These are phyloP conservation scores for Anaeramoeba flamelloides DNA, from an alignment of 78 protist species.

Conservation along the genomic window DNA sequence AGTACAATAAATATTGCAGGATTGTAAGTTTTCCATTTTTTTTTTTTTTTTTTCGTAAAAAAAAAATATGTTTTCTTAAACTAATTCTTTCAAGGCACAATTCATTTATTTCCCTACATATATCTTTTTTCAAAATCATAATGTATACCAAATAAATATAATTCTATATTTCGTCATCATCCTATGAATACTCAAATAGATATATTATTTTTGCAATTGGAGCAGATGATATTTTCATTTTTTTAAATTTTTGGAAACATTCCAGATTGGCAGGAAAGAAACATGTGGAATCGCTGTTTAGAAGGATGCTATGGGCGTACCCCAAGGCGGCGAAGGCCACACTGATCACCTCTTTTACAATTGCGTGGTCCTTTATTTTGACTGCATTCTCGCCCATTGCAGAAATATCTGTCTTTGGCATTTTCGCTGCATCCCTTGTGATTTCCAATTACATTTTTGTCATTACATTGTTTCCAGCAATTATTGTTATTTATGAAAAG, in stretches of 20 bases:
- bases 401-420: not conserved
- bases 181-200: too few relatives aligned
- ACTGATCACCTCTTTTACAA: not conserved
- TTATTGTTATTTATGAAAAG: not conserved
- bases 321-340: not conserved
- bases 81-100: too few relatives aligned
- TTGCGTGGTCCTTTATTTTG: not conserved
- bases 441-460: not conserved
- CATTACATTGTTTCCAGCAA: not conserved
- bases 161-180: too few relatives aligned
- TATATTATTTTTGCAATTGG: not conserved
- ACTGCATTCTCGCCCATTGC: not conserved
- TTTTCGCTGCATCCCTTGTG: not conserved
- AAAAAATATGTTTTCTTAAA: too few relatives aligned
- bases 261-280: not conserved
- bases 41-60: too few relatives aligned
- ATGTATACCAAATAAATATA: too few relatives aligned
- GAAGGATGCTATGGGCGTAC: not conserved
- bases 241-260: too few relatives aligned
- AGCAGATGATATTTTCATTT: constrained; percentile 3
- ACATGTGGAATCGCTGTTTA: not conserved
- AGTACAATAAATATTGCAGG: too few relatives aligned
- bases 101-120: too few relatives aligned
- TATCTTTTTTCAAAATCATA: too few relatives aligned
- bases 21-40: too few relatives aligned